These are phyloP conservation scores for Santalum album DNA, from an alignment of 164 flowering plant genomes.

Conservation along the genomic window DNA sequence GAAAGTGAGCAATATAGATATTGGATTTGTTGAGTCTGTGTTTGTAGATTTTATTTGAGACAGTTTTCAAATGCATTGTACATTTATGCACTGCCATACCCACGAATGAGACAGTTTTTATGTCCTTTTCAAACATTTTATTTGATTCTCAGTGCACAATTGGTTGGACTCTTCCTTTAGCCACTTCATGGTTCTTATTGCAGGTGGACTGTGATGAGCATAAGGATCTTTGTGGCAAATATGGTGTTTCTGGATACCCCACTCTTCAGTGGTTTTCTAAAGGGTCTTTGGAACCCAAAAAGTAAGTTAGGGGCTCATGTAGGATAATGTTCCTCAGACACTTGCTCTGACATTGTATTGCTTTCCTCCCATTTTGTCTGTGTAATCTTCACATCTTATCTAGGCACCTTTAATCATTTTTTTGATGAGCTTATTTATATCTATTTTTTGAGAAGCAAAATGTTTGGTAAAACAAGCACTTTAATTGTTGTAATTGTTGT, in stretches of 20 bases:
- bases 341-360: not conserved
- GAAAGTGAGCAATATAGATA: conserved; percentile 40
- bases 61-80: too few relatives aligned
- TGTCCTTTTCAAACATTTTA: too few relatives aligned
- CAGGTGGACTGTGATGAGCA: conserved; percentile 98
- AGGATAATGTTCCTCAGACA: not conserved
- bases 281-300: conserved; percentile 88
- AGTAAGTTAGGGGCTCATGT: conserved; percentile 23
- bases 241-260: conserved; percentile 87
- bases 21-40: not conserved
- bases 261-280: conserved; percentile 93
- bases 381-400: not conserved
- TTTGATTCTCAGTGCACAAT: too few relatives aligned
- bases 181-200: conserved; percentile 1
- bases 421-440: too few relatives aligned
- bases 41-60: not conserved
- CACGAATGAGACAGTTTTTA: too few relatives aligned
- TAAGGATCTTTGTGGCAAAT: conserved; percentile 70
- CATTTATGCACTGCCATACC: too few relatives aligned
- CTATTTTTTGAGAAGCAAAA: too few relatives aligned
- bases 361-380: not conserved
- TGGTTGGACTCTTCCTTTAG: too few relatives aligned
- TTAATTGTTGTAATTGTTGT: not conserved
- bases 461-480: too few relatives aligned
- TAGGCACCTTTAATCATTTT: not conserved